These are phyloP conservation scores for Raddia distichophylla DNA, from an alignment of 176 grass and related monocot species.

Conservation along the genomic window DNA sequence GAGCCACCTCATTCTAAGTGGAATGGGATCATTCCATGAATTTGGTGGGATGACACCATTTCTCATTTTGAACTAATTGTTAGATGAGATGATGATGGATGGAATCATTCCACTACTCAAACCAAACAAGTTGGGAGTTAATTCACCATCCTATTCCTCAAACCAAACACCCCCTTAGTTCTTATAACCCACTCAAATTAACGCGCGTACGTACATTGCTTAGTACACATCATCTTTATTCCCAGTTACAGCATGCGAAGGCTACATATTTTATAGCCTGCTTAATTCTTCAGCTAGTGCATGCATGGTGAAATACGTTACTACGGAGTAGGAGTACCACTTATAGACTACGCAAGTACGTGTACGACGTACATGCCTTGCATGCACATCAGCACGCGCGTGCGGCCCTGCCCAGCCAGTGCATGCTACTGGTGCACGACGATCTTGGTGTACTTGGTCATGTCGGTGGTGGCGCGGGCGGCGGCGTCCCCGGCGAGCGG, in stretches of 20 bases:
- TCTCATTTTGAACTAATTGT: too few relatives aligned
- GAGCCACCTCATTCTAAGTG: too few relatives aligned
- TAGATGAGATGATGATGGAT: too few relatives aligned
- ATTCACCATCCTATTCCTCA: too few relatives aligned
- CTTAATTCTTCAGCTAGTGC: background rate
- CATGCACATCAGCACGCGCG: background rate
- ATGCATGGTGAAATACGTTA: background rate
- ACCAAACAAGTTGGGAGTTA: too few relatives aligned
- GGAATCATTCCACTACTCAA: too few relatives aligned
- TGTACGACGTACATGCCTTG: background rate
- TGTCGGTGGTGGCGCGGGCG: constrained; percentile 25
- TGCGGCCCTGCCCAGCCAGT: too few relatives aligned
- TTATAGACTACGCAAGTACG: background rate
- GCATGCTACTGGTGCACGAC: constrained; percentile 35
- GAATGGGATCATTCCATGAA: too few relatives aligned
- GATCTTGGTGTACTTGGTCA: constrained; percentile 60
- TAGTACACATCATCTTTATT: background rate
- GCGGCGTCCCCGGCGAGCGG: constrained; percentile 39
- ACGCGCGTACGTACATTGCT: constrained; percentile 3
- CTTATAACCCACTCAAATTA: background rate
- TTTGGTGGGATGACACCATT: too few relatives aligned
- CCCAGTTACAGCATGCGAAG: constrained; percentile 2
- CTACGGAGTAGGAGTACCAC: too few relatives aligned
- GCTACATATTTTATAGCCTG: constrained; percentile 19
- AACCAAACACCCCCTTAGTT: too few relatives aligned